phyloP scores from a whole-genome alignment of 1,284 basidiomycete genomes.

The Moesziomyces globuligerus region DNA sequence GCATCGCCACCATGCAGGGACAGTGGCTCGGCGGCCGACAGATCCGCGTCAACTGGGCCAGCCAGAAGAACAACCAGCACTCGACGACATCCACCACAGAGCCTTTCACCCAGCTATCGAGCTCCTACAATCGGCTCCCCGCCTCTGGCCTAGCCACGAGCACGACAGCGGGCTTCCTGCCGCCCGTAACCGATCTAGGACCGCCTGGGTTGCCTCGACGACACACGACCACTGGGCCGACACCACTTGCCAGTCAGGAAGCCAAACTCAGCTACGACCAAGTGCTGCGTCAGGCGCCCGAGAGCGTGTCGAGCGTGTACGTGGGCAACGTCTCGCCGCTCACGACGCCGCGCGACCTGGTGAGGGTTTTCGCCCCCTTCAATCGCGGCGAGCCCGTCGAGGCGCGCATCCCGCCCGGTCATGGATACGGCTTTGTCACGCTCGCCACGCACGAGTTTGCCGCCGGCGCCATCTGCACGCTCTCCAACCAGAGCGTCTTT shows the following conservation, averaged over 20 bases:
- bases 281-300: slow-evolving; percentile 86
- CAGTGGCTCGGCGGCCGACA: slow-evolving; percentile 98
- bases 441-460: slow-evolving; percentile 97
- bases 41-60: slow-evolving; percentile 99
- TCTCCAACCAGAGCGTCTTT: slow-evolving; percentile 82
- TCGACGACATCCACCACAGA: not conserved
- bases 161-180: not conserved
- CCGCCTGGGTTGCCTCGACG: slow-evolving; percentile 18
- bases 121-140: not conserved
- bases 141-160: not conserved
- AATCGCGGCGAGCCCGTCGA: slow-evolving; percentile 86
- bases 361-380: slow-evolving; percentile 94
- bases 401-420: slow-evolving; percentile 83
- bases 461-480: slow-evolving; percentile 92
- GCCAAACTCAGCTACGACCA: slow-evolving; percentile 75
- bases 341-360: slow-evolving; percentile 92
- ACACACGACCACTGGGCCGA: slow-evolving; percentile 25
- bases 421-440: slow-evolving; percentile 98
- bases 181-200: slow-evolving; percentile 9
- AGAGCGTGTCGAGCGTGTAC: slow-evolving; percentile 94
- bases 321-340: slow-evolving; percentile 97
- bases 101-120: not conserved
- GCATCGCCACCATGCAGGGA: slow-evolving; percentile 98
- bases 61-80: slow-evolving; percentile 87
- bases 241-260: not conserved